These are phyloP conservation scores for Dendrocalamus latiflorus DNA, from an alignment of 202 grass and related monocot species.

Conservation along the genomic window DNA sequence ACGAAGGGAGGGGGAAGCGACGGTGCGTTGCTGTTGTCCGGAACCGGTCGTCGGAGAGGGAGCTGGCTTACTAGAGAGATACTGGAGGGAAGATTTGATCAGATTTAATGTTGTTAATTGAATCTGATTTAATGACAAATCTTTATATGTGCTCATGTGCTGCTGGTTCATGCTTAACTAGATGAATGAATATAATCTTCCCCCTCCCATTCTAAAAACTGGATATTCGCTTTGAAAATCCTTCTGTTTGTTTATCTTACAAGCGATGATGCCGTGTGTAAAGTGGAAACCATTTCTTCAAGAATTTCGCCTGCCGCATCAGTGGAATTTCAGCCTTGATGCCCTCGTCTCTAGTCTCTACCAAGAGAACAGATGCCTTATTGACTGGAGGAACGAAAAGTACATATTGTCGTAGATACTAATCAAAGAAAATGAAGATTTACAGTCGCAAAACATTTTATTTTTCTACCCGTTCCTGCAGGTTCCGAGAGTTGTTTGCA, in stretches of 20 bases:
- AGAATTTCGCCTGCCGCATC: background rate
- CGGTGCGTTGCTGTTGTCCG: background rate
- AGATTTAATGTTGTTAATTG: slow-evolving; percentile 8
- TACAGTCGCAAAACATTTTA: background rate
- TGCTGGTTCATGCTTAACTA: background rate
- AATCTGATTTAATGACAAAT: background rate
- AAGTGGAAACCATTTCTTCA: background rate
- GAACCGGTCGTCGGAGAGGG: background rate
- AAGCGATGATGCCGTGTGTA: background rate
- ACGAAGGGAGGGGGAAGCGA: background rate
- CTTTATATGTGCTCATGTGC: background rate
- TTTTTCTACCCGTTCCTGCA: background rate
- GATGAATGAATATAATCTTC: background rate
- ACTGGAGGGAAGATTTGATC: slow-evolving; percentile 10
- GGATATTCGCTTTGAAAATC: background rate
- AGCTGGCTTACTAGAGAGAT: background rate
- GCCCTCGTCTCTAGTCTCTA: background rate
- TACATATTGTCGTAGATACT: background rate
- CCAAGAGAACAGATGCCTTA: background rate
- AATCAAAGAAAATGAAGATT: background rate
- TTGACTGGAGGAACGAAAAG: too few species aligned
- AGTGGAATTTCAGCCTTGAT: background rate
- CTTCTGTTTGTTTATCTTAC: background rate
- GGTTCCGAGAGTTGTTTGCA: background rate
- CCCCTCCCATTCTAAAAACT: background rate